Percentiles rank a stretch among this genome's conserved stretches.
phyloP scores from a whole-genome alignment of 305 asterid genomes.

The Solanum chacoense region DNA sequence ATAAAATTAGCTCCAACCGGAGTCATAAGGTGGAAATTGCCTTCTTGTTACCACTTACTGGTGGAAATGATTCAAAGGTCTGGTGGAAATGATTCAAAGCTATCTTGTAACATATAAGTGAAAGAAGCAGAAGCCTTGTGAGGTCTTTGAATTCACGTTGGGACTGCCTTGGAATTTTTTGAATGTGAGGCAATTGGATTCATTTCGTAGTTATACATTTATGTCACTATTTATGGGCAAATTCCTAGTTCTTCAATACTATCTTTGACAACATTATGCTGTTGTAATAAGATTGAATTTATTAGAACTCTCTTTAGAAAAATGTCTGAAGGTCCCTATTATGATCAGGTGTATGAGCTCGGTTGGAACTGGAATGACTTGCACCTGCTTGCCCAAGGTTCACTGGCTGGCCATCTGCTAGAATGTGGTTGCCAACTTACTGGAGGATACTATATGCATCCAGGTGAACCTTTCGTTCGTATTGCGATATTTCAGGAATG shows the following conservation, averaged over 20 bases:
- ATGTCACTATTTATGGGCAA: background rate
- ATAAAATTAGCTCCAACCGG: background rate
- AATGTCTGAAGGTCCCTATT: background rate
- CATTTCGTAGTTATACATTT: background rate
- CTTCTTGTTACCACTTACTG: background rate
- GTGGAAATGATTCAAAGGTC: background rate
- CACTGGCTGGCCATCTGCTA: slow-evolving; percentile 86
- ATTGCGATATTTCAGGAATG: background rate
- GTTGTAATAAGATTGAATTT: no score
- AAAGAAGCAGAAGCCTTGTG: background rate
- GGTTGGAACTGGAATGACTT: slow-evolving; percentile 97
- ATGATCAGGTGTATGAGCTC: slow-evolving; percentile 68
- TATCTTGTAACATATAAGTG: background rate
- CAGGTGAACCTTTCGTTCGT: slow-evolving; percentile 39
- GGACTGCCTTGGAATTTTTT: background rate
- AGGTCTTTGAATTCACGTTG: background rate
- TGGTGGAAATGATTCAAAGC: background rate
- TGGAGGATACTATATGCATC: slow-evolving; percentile 96
- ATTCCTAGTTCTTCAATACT: background rate
- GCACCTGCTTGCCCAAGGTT: slow-evolving; percentile 79
- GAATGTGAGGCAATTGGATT: background rate
- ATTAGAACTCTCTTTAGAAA: background rate
- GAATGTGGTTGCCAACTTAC: slow-evolving; percentile 99
- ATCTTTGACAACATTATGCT: no score
- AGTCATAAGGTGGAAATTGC: background rate